A percentile compares a stretch with the other conserved stretches of the same genome.
Conservation (phyloP, 1,284 basidiomycete genomes). For the Xerocomus amazonicus region DNA sequence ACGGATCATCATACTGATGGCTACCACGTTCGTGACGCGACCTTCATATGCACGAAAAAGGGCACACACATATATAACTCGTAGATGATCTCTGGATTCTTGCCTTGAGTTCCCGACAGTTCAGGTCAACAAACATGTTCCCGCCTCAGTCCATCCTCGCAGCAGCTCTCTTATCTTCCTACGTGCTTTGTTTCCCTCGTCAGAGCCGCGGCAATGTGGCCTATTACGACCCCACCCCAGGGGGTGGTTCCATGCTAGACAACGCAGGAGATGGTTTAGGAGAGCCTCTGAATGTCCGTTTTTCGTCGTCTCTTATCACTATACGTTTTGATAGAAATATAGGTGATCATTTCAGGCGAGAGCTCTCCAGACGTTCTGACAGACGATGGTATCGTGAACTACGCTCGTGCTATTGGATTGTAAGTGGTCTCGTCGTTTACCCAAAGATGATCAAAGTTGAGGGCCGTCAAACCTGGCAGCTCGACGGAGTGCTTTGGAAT, state of each 20-base stretch:
- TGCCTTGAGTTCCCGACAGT: too few species aligned
- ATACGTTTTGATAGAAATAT: neutral
- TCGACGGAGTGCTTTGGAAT: conserved; percentile 63
- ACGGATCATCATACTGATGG: too few species aligned
- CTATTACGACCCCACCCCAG: conserved; percentile 43
- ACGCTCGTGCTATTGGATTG: conserved; percentile 60
- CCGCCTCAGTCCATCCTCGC: neutral
- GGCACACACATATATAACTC: neutral
- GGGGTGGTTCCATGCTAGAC: conserved; percentile 55
- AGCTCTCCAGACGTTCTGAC: conserved; percentile 57
- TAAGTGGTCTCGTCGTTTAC: conserved; percentile 26
- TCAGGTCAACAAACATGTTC: too few species aligned
- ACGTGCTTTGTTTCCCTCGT: too few species aligned
- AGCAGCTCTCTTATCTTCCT: neutral
- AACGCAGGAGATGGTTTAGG: conserved; percentile 46
- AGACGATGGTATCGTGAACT: conserved; percentile 55
- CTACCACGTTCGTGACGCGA: conserved; percentile 3
- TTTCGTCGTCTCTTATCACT: neutral
- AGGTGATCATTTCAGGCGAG: conserved; percentile 55
- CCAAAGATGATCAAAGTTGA: too few species aligned
- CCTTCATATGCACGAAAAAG: neutral
- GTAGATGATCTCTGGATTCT: too few species aligned
- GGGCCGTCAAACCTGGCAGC: conserved; percentile 32
- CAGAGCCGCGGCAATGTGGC: conserved; percentile 18
- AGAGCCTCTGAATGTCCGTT: conserved; percentile 58